These are phyloP conservation scores for Clonostachys solani DNA, from an alignment of 2,329 filamentous ascomycete genomes.

Conservation along the genomic window DNA sequence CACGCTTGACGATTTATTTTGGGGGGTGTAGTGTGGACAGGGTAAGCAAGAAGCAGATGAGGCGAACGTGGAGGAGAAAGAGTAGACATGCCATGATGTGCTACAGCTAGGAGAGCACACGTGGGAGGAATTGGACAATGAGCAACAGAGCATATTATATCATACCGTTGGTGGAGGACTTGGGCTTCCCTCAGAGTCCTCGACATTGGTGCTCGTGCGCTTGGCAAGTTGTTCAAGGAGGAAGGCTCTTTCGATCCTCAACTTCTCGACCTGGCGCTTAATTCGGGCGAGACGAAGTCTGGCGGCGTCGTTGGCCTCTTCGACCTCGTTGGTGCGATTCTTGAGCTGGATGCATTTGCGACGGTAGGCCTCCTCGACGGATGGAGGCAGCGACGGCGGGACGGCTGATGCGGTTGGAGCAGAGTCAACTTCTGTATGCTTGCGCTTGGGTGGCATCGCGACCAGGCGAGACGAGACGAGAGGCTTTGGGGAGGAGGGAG, in stretches of 20 bases:
- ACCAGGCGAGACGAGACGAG: no score
- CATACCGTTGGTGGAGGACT: slow-evolving; percentile 76
- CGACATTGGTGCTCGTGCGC: slow-evolving; percentile 69
- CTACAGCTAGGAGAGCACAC: no score
- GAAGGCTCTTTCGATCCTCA: slow-evolving; percentile 80
- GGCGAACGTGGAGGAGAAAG: not conserved
- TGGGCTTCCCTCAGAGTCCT: slow-evolving; percentile 75
- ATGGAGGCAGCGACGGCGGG: slow-evolving; percentile 69
- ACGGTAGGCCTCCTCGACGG: slow-evolving; percentile 92
- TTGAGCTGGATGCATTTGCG: slow-evolving; percentile 95
- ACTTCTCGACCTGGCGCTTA: slow-evolving; percentile 83
- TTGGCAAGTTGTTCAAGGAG: slow-evolving; percentile 69
- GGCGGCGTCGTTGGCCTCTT: slow-evolving; percentile 83
- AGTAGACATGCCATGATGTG: slow-evolving; percentile 1
- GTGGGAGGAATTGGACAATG: not conserved
- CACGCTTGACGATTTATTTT: no score
- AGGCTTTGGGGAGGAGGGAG: no score
- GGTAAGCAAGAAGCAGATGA: not conserved
- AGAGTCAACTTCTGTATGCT: slow-evolving; percentile 28
- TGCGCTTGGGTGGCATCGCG: slow-evolving; percentile 28
- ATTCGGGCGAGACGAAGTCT: slow-evolving; percentile 75
- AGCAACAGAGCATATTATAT: slow-evolving; percentile 12
- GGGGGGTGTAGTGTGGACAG: not conserved
- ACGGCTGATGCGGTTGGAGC: slow-evolving; percentile 31
- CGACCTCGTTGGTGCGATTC: slow-evolving; percentile 85